Evolutionary conservation across 164 flowering plant species (phyloP), one percentile per base, ranked within the genome.

Genomic region (Saururus chinensis): DNA sequence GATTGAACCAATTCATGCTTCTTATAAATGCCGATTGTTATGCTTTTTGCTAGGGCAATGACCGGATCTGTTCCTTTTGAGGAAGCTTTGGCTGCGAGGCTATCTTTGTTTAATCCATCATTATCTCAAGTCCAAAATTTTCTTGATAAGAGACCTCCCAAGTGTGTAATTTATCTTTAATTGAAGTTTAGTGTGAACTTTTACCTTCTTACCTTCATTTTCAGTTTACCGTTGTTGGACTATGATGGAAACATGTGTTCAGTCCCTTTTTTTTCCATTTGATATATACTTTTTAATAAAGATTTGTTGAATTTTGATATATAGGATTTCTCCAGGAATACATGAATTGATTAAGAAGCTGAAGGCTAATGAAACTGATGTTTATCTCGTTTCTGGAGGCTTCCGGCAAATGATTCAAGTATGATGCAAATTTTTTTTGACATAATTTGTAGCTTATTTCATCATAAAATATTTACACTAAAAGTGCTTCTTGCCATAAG

Each of bases 391-490:
- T 60, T 95, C 99, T 56, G 99, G 99, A 72, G 99, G 99, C 64
- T 91, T 95, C 62, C 90, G 96, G 59, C 99, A 95, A 75, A 95
- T 95, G 97, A 95, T 95, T 74, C 76, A 91, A 61, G 97, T 95
- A 86, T 62, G 78, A 25, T 56, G 26, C 37, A 30, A 30, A 30
- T 30, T 30, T 30, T 30, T n/a, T n/a, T n/a, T n/a, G n/a, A n/a
- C n/a, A n/a, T n/a, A n/a, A n/a, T 30, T 30, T 30, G 4, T 30
- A 30, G 37, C 37, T 30, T 30, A 30, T 30, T 30, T 30, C 37
- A 30, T 30, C 37, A 30, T 30, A 30, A 30, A 30, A 30, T 30
- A 30, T 2, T 30, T n/a, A n/a, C n/a, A n/a, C n/a, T 2, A 6
- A 30, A 30, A 6, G 37, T 30, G 6, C 37, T 30, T 2, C 37